Percentiles rank a stretch among this genome's conserved stretches.
Evolutionary conservation across 202 grass and related monocot genomes (phyloP).

Genomic region (Dendrocalamus latiflorus): DNA sequence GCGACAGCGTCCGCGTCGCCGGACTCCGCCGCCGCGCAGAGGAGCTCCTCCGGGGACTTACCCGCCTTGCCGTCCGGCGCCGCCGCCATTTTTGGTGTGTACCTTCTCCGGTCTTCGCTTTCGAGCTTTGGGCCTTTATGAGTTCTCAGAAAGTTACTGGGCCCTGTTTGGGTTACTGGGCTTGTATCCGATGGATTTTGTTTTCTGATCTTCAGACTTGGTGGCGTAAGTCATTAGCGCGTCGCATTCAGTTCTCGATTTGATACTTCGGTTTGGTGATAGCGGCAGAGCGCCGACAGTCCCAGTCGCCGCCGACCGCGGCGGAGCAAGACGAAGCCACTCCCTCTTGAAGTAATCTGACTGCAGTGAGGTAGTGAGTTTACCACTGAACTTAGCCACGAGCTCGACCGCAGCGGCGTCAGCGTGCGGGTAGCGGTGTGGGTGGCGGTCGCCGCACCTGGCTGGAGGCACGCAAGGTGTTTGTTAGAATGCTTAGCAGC

Average conservation of each 20-base stretch:
- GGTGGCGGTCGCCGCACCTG: background rate
- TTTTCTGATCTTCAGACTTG: background rate
- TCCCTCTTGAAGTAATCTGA: background rate
- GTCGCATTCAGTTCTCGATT: background rate
- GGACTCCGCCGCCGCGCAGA: too few relatives aligned
- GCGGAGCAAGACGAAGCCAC: background rate
- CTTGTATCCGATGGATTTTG: background rate
- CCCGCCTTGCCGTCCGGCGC: too few relatives aligned
- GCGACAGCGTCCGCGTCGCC: too few relatives aligned
- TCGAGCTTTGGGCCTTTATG: background rate
- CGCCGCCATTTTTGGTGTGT: too few relatives aligned
- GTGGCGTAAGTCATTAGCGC: background rate
- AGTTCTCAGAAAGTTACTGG: background rate
- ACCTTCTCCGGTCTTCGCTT: too few relatives aligned
- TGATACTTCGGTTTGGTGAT: background rate
- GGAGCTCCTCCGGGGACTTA: too few relatives aligned
- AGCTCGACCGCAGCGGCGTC: background rate
- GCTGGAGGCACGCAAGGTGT: conserved; percentile 39
- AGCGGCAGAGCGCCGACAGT: background rate
- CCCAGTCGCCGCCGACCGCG: background rate
- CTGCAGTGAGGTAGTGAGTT: background rate
- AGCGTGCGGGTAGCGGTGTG: background rate
- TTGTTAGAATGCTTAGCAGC: conserved; percentile 50
- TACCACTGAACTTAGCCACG: background rate
- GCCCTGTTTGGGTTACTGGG: background rate